These are phyloP conservation scores for Candida gorgasii DNA, from an alignment of 805 yeast species.

Conservation along the genomic window DNA sequence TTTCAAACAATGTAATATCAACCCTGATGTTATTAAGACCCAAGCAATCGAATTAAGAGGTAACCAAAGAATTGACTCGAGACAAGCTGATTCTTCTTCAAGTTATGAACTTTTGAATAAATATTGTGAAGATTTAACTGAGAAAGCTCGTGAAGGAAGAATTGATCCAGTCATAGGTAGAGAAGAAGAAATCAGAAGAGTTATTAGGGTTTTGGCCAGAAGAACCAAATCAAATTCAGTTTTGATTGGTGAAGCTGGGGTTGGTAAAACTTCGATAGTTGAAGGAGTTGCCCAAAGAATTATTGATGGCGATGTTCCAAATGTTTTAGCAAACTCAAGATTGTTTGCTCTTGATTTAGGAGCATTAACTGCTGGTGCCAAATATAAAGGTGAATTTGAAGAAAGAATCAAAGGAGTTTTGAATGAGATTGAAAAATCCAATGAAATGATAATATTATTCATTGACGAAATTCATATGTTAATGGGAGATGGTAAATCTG, in stretches of 20 bases:
- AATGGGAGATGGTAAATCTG: conserved; percentile 98
- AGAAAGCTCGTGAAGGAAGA: conserved; percentile 89
- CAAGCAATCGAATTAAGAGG: conserved; percentile 86
- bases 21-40: conserved; percentile 68
- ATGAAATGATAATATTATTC: conserved; percentile 82
- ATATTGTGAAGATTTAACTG: conserved; percentile 93
- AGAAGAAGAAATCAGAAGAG: conserved; percentile 96
- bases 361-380: conserved; percentile 97
- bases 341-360: conserved; percentile 91
- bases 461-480: conserved; percentile 98
- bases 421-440: conserved; percentile 87
- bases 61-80: conserved; percentile 84
- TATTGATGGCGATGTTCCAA: conserved; percentile 93
- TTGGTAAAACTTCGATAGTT: conserved; percentile 96
- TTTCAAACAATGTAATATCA: conserved; percentile 70
- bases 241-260: conserved; percentile 98
- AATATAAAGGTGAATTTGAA: conserved; percentile 97
- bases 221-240: conserved; percentile 97
- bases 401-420: conserved; percentile 96
- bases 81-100: conserved; percentile 89
- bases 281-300: conserved; percentile 99
- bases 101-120: conserved; percentile 81
- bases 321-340: conserved; percentile 75
- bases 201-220: conserved; percentile 93
- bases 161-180: conserved; percentile 98